These are phyloP conservation scores for Dendrobium catenatum DNA, from an alignment of 106 monocot species.

Conservation along the genomic window DNA sequence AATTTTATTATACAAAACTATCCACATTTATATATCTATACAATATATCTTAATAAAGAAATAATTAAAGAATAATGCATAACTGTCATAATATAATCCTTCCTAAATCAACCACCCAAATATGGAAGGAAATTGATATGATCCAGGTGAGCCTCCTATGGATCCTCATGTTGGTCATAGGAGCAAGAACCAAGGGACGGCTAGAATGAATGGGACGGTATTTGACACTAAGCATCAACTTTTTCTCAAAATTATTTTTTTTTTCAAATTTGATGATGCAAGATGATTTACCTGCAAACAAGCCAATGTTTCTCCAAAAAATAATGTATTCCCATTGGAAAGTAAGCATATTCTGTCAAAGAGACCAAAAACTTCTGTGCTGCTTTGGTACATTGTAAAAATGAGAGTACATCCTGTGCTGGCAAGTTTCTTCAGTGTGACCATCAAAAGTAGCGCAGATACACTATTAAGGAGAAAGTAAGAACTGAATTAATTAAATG, in stretches of 20 bases:
- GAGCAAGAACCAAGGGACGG: too few relatives aligned
- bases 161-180: too few relatives aligned
- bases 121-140: too few relatives aligned
- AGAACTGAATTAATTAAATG: not conserved
- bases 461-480: conserved; percentile 49
- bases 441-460: conserved; percentile 93
- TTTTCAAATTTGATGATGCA: not conserved
- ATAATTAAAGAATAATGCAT: too few relatives aligned
- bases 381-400: conserved; percentile 99
- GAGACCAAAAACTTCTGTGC: conserved; percentile 98
- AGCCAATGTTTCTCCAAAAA: conserved; percentile 93
- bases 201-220: too few relatives aligned
- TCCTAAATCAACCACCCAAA: too few relatives aligned
- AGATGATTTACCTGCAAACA: conserved; percentile 73
- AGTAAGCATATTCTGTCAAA: conserved; percentile 98
- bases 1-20: too few relatives aligned
- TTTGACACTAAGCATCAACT: not conserved
- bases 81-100: too few relatives aligned
- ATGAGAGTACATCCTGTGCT: conserved; percentile 92
- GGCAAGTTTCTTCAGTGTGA: conserved; percentile 95
- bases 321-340: conserved; percentile 97
- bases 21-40: too few relatives aligned
- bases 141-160: too few relatives aligned
- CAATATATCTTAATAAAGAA: too few relatives aligned
- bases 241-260: not conserved